Percentiles rank a stretch among this genome's conserved stretches.
phyloP scores from a whole-genome alignment of 768 basidiomycete species.

The Leucocoprinus leucothites region DNA sequence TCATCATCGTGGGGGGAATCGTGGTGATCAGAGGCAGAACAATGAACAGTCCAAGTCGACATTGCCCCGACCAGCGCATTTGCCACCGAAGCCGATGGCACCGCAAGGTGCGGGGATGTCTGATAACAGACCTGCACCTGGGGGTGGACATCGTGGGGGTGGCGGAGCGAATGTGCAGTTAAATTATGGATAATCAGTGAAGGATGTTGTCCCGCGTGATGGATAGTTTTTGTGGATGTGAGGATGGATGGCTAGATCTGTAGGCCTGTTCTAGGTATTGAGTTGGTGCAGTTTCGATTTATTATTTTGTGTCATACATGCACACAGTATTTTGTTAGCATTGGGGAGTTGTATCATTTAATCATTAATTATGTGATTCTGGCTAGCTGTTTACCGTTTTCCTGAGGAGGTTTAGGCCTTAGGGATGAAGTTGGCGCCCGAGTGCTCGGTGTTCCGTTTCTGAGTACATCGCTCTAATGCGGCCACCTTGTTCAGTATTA shows the following conservation, averaged over 20 bases:
- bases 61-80: slow-evolving; percentile 14
- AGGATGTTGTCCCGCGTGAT: neutral
- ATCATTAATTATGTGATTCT: neutral
- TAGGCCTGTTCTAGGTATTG: neutral
- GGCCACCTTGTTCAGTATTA: too few relatives aligned
- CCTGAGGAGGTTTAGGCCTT: too few relatives aligned
- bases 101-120: slow-evolving; percentile 8
- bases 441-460: too few relatives aligned
- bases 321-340: neutral
- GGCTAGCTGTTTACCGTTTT: neutral
- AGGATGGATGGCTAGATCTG: neutral
- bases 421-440: too few relatives aligned
- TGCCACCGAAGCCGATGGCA: slow-evolving; percentile 15
- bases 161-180: slow-evolving; percentile 13
- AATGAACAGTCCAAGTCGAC: slow-evolving; percentile 3
- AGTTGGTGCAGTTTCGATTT: neutral
- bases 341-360: neutral
- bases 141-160: slow-evolving; percentile 8
- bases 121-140: neutral
- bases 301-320: neutral
- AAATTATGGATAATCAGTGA: slow-evolving; percentile 23
- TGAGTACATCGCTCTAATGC: too few relatives aligned
- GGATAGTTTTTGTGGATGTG: neutral
- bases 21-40: slow-evolving; percentile 7
- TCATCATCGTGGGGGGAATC: slow-evolving; percentile 10